These are phyloP conservation scores for Clitopilus hobsonii DNA, from an alignment of 768 basidiomycete genomes.

Conservation along the genomic window DNA sequence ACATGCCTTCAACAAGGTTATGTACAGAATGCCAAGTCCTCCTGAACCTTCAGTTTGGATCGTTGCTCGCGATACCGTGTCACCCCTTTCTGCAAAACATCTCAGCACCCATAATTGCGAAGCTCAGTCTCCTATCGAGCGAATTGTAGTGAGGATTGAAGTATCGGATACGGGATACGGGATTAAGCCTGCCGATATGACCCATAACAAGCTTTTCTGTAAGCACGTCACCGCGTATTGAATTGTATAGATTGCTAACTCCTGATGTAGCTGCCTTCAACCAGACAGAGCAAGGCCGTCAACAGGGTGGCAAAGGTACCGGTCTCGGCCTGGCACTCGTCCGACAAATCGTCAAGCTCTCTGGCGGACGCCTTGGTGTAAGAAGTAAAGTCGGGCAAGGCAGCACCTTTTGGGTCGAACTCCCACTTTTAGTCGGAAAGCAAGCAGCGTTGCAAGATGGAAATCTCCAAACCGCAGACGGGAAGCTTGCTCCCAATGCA, in stretches of 20 bases:
- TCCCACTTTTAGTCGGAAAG: constrained; percentile 71
- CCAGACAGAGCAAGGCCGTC: constrained; percentile 72
- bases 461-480: constrained; percentile 1
- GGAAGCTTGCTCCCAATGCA: constrained; percentile 11
- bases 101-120: constrained; percentile 51
- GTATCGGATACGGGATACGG: constrained; percentile 69
- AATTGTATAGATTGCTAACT: neutral
- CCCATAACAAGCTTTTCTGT: constrained; percentile 70
- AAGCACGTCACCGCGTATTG: constrained; percentile 18
- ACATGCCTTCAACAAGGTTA: too few species aligned
- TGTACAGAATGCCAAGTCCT: too few species aligned
- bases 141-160: constrained; percentile 81
- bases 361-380: constrained; percentile 72
- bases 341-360: constrained; percentile 72
- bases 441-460: constrained; percentile 26
- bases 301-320: constrained; percentile 71
- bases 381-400: constrained; percentile 60
- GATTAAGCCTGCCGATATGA: constrained; percentile 54
- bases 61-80: neutral
- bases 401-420: constrained; percentile 86
- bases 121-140: constrained; percentile 38
- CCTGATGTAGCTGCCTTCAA: constrained; percentile 57
- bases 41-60: neutral
- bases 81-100: constrained; percentile 30
- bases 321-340: constrained; percentile 76